Evolutionary conservation across 2,329 filamentous ascomycete genomes (phyloP), one percentile per base, ranked within the genome.

Genomic region (Venturiaceae sp.): DNA sequence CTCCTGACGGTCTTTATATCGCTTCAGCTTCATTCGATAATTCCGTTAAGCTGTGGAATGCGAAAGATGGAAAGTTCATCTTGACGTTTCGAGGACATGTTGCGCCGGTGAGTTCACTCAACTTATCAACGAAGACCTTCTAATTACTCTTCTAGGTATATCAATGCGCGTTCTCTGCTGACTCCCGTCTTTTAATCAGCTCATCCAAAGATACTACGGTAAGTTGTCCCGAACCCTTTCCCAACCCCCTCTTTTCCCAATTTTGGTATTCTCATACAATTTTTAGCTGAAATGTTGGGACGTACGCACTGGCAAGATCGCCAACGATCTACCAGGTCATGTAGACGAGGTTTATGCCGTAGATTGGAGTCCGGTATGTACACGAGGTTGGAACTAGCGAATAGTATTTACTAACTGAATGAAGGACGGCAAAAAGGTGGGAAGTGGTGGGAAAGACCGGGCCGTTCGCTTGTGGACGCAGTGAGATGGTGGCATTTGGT

Each of bases 251-350:
- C n/a, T n/a, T n/a, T n/a, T n/a, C n/a, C n/a, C n/a, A n/a, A n/a
- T n/a, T n/a, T n/a, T n/a, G n/a, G n/a, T n/a, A n/a, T n/a, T n/a
- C n/a, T n/a, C n/a, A n/a, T n/a, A n/a, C n/a, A n/a, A n/a, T n/a
- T n/a, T n/a, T n/a, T n/a, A n/a, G n/a, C 75, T 97, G 53, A 97
- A 96, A 70, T 88, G 95, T 5, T 99, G 92, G 92, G 91, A 95
- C 66, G 88, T 96, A 69, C 80, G 86, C 62, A 90, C 87, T 1
- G 88, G 86, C 55, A 96, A 95, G 73, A 75, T 99, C 60, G 83
- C 84, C 63, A 80, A 82, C 71, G 92, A 96, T 75, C 76, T 97
- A 50, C 90, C 92, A 0, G 91, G 92, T 0, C 92, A 97, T 71
- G 83, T 89, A 69, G 92, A 96, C 66, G 90, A 96, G 71, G 92